Evolutionary conservation across 2,329 filamentous ascomycete genomes (phyloP).

Genomic region (Hirsutella rhossiliensis): DNA sequence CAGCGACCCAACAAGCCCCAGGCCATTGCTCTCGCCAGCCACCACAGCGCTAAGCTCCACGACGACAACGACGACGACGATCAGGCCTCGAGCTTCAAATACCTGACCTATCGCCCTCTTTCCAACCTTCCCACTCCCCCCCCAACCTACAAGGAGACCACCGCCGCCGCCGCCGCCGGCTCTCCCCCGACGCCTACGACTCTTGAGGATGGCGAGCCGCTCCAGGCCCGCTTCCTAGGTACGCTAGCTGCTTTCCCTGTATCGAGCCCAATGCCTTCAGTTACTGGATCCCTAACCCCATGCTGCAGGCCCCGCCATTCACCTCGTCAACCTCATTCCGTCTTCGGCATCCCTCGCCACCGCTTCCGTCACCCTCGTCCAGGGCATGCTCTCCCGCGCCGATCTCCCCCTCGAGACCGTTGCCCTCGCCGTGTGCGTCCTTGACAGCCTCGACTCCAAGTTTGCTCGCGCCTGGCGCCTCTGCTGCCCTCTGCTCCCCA

Average conservation of each 20-base stretch:
- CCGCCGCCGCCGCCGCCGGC: conserved; percentile 28
- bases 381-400: conserved; percentile 46
- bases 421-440: conserved; percentile 52
- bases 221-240: conserved; percentile 27
- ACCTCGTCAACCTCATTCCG: conserved; percentile 55
- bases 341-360: conserved; percentile 47
- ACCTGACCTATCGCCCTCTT: conserved; percentile 54
- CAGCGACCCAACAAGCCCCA: conserved; percentile 1
- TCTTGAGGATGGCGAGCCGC: conserved; percentile 30
- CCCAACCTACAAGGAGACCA: conserved; percentile 30
- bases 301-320: conserved; percentile 46
- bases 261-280: too few species aligned
- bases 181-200: conserved; percentile 22
- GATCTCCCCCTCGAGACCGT: conserved; percentile 48
- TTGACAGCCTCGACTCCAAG: conserved; percentile 50
- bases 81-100: conserved; percentile 31
- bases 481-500: conserved; percentile 36
- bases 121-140: conserved; percentile 58
- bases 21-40: background rate
- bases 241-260: too few species aligned
- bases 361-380: conserved; percentile 46
- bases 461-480: conserved; percentile 53
- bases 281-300: background rate
- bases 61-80: conserved; percentile 14
- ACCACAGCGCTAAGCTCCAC: background rate